phyloP scores from a whole-genome alignment of 1,284 basidiomycete species.

The Trametes sp. region DNA sequence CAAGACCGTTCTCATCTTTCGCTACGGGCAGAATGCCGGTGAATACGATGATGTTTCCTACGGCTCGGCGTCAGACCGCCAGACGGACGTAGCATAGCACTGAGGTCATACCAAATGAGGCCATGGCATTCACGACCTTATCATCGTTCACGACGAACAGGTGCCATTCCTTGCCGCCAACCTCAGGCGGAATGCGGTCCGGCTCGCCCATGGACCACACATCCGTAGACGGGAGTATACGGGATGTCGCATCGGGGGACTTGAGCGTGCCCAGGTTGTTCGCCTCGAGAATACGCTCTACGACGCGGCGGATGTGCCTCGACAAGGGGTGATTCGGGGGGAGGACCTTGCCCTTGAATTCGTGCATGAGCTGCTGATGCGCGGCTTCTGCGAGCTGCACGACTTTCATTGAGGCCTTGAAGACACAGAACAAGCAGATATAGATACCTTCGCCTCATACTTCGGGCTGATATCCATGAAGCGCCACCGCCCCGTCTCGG shows the following conservation, averaged over 20 bases:
- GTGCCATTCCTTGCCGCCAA: constrained; percentile 64
- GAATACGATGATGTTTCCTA: constrained; percentile 86
- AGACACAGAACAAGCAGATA: not conserved
- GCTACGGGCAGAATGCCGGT: constrained; percentile 89
- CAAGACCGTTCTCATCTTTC: constrained; percentile 82
- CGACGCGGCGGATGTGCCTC: constrained; percentile 73
- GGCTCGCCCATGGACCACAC: constrained; percentile 21
- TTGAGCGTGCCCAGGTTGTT: constrained; percentile 74
- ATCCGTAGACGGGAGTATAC: constrained; percentile 16
- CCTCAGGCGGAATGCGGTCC: constrained; percentile 35
- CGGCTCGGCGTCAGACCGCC: not conserved
- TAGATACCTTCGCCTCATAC: constrained; percentile 60
- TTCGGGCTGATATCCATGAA: constrained; percentile 81
- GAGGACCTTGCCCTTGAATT: constrained; percentile 68
- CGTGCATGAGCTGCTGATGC: constrained; percentile 57
- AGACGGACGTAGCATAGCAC: not conserved
- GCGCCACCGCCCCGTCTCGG: constrained; percentile 84
- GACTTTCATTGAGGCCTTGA: no score
- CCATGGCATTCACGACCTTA: constrained; percentile 83
- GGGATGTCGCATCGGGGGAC: constrained; percentile 28
- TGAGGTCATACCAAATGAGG: constrained; percentile 64
- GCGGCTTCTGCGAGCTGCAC: constrained; percentile 57
- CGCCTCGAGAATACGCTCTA: constrained; percentile 74
- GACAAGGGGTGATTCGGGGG: constrained; percentile 75
- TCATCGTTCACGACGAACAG: constrained; percentile 85